Percentiles rank a stretch among this genome's conserved stretches.
Evolutionary conservation across 176 grass and related monocot species (phyloP).

Genomic region (Echinochloa phyllopogon): DNA sequence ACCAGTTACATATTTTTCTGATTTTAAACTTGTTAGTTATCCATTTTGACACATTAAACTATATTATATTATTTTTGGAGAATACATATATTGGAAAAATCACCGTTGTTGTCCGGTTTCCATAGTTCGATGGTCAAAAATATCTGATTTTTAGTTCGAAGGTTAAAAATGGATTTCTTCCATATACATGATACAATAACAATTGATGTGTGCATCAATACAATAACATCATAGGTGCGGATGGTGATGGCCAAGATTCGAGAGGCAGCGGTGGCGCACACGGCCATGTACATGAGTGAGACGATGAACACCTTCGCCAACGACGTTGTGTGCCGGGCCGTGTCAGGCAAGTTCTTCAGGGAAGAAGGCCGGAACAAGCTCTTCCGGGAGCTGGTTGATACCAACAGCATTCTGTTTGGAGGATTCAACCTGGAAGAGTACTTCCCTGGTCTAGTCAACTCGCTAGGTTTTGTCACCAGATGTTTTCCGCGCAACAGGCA

Average conservation of each 20-base stretch:
- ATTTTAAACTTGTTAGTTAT: too few relatives aligned
- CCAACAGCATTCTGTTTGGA: not conserved
- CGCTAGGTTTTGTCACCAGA: not conserved
- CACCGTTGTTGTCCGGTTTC: too few relatives aligned
- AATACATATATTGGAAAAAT: too few relatives aligned
- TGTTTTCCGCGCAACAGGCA: not conserved
- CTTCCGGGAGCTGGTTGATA: constrained; percentile 36
- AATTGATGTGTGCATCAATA: too few relatives aligned
- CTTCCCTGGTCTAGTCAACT: constrained; percentile 15
- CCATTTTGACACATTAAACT: too few relatives aligned
- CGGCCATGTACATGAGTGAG: constrained; percentile 45
- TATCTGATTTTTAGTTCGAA: too few relatives aligned
- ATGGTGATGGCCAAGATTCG: constrained; percentile 28
- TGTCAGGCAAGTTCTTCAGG: constrained; percentile 38
- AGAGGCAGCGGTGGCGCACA: not conserved
- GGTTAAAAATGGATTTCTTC: too few relatives aligned
- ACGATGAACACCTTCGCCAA: constrained; percentile 38
- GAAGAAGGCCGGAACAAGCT: constrained; percentile 38
- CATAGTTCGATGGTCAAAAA: too few relatives aligned
- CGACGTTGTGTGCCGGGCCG: constrained; percentile 44
- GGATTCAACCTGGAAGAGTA: constrained; percentile 41
- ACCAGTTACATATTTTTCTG: too few relatives aligned
- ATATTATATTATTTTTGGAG: too few relatives aligned
- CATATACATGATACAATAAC: too few relatives aligned
- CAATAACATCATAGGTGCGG: not conserved